These are phyloP conservation scores for Mayamaea pseudoterrestris DNA, from an alignment of 108 stramenopile species.

Conservation along the genomic window DNA sequence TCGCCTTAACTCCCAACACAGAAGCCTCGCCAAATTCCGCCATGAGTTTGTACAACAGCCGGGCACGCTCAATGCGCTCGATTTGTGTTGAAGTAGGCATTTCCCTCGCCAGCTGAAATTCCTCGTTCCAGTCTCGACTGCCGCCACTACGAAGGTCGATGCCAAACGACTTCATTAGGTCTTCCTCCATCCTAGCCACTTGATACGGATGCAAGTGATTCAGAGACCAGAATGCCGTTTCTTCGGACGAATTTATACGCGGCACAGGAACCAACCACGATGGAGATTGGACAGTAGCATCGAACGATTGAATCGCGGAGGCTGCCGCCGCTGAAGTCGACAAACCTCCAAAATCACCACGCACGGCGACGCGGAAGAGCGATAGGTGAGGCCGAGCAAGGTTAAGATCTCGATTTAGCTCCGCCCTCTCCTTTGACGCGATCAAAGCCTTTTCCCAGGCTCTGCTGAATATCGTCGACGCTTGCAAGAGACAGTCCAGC, in stretches of 20 bases:
- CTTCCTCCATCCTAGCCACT: slow-evolving; percentile 57
- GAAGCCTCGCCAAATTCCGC: slow-evolving; percentile 89
- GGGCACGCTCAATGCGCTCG: slow-evolving; percentile 71
- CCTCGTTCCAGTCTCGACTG: slow-evolving; percentile 93
- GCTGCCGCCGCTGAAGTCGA: slow-evolving; percentile 9
- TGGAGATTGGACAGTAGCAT: slow-evolving; percentile 48
- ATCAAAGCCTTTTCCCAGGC: slow-evolving; percentile 39
- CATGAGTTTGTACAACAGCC: slow-evolving; percentile 77
- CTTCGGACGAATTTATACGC: slow-evolving; percentile 9
- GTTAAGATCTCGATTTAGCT: slow-evolving; percentile 20
- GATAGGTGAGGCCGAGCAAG: slow-evolving; percentile 26
- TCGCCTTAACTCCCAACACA: slow-evolving; percentile 62
- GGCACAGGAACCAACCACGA: slow-evolving; percentile 55
- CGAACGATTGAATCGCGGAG: slow-evolving; percentile 32
- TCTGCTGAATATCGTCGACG: slow-evolving; percentile 26
- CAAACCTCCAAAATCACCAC: slow-evolving; percentile 28
- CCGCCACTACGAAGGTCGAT: slow-evolving; percentile 77
- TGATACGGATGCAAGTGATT: slow-evolving; percentile 39
- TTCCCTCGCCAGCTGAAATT: slow-evolving; percentile 80
- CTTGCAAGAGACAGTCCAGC: slow-evolving; percentile 60
- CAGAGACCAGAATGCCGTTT: slow-evolving; percentile 20
- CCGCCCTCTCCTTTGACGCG: slow-evolving; percentile 40
- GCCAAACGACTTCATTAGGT: slow-evolving; percentile 60
- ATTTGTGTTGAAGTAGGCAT: slow-evolving; percentile 50
- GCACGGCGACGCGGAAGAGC: slow-evolving; percentile 38